Conservation (phyloP, 108 stramenopile genomes). For the Chaetoceros tenuissimus region DNA sequence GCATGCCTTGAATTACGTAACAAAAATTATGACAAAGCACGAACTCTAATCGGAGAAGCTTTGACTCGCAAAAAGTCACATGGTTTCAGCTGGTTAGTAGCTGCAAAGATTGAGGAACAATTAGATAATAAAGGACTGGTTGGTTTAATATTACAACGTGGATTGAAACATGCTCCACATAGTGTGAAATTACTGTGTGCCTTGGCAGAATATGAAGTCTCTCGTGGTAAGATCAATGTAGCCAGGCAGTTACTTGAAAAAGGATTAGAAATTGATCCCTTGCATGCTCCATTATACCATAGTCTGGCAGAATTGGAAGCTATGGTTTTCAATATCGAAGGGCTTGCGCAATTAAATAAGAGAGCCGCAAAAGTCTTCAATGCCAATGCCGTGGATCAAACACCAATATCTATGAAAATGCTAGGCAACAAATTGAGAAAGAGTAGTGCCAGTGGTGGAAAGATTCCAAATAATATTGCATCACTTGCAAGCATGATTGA, state of each 20-base stretch:
- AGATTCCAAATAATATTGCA: slow-evolving; percentile 23
- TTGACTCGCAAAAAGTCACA: slow-evolving; percentile 56
- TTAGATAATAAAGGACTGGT: slow-evolving; percentile 49
- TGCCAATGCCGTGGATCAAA: slow-evolving; percentile 41
- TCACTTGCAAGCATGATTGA: slow-evolving; percentile 35
- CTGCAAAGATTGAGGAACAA: slow-evolving; percentile 45
- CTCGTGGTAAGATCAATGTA: slow-evolving; percentile 46
- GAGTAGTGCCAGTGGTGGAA: slow-evolving; percentile 7
- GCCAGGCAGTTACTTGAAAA: slow-evolving; percentile 63
- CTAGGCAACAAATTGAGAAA: slow-evolving; percentile 27
- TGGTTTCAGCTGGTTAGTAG: slow-evolving; percentile 70
- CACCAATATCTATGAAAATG: slow-evolving; percentile 23
- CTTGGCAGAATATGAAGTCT: slow-evolving; percentile 50
- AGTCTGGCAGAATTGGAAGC: slow-evolving; percentile 84
- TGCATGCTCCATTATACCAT: slow-evolving; percentile 76
- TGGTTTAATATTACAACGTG: slow-evolving; percentile 50
- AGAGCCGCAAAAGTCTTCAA: slow-evolving; percentile 58
- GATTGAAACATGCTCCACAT: slow-evolving; percentile 68
- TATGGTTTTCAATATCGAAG: slow-evolving; percentile 72
- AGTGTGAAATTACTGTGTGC: slow-evolving; percentile 51
- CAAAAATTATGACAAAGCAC: slow-evolving; percentile 52
- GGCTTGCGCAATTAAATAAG: slow-evolving; percentile 63
- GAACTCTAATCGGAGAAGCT: slow-evolving; percentile 60
- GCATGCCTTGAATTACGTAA: slow-evolving; percentile 59
- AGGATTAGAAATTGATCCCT: slow-evolving; percentile 68